Percentiles rank a stretch among this genome's conserved stretches.
Evolutionary conservation across 257 asterid species (phyloP).

Genomic region (Agastache rugosa): DNA sequence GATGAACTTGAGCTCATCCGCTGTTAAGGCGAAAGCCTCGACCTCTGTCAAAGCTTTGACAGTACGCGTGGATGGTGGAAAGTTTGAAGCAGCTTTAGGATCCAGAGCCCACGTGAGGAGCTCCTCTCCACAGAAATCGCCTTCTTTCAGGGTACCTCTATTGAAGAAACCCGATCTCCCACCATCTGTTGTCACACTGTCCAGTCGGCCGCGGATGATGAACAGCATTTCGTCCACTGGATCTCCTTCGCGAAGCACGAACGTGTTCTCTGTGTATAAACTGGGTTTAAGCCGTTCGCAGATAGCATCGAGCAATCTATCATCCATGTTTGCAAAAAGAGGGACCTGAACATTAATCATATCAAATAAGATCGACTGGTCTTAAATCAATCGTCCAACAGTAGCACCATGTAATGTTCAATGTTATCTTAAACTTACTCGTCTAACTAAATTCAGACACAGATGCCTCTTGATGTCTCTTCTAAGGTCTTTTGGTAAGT

Average conservation of each 20-base stretch:
- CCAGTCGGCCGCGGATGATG: conserved; percentile 92
- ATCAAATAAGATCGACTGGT: neutral
- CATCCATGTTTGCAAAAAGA: conserved; percentile 96
- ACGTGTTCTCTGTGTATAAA: conserved; percentile 80
- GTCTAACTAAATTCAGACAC: conserved; percentile 80
- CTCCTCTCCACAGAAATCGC: conserved; percentile 97
- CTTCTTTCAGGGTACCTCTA: conserved; percentile 76
- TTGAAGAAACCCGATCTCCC: conserved; percentile 97
- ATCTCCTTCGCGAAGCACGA: conserved; percentile 89
- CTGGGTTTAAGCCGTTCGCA: conserved; percentile 97
- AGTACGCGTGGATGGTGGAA: conserved; percentile 93
- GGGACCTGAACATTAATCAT: conserved; percentile 67
- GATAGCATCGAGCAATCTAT: conserved; percentile 89
- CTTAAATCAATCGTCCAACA: neutral
- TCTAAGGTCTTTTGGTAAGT: conserved; percentile 86
- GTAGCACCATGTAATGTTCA: neutral
- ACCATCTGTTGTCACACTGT: conserved; percentile 96
- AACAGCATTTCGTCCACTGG: conserved; percentile 94
- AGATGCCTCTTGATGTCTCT: conserved; percentile 94
- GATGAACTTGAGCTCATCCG: conserved; percentile 86
- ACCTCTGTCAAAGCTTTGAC: conserved; percentile 93
- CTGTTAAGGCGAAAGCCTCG: conserved; percentile 91
- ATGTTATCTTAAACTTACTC: conserved; percentile 53
- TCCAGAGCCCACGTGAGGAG: conserved; percentile 98
- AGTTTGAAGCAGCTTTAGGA: conserved; percentile 79